These are phyloP conservation scores for Globisporangium heterothallicum DNA, from an alignment of 352 stramenopile species.

Conservation along the genomic window DNA sequence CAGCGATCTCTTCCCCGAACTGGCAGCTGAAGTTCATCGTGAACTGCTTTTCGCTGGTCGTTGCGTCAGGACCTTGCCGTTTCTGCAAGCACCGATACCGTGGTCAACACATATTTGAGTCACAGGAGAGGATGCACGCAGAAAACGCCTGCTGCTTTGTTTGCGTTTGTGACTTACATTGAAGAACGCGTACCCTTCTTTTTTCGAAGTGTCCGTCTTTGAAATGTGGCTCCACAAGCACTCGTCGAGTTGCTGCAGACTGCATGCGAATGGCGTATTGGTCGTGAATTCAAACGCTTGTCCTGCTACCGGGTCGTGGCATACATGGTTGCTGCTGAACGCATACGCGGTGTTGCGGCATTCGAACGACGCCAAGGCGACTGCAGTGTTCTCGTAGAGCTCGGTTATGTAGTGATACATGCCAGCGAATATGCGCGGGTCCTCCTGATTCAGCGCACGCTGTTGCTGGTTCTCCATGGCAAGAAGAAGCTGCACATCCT, in stretches of 20 bases:
- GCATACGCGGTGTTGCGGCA: not conserved
- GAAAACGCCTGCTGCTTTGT: too few species aligned
- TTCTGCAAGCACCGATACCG: not conserved
- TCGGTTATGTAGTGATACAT: too few species aligned
- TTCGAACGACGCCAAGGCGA: not conserved
- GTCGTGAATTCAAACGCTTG: not conserved
- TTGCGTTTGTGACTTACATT: not conserved
- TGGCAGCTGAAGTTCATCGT: not conserved
- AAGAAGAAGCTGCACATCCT: too few species aligned
- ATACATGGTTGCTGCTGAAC: not conserved
- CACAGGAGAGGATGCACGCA: not conserved
- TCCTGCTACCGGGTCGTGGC: not conserved
- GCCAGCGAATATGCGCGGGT: too few species aligned
- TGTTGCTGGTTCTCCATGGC: too few species aligned
- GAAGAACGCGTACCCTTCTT: not conserved
- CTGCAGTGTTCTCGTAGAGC: not conserved
- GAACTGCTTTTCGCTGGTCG: not conserved
- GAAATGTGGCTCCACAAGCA: constrained; percentile 1
- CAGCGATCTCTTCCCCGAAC: not conserved
- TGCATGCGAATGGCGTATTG: not conserved
- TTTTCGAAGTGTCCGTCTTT: not conserved
- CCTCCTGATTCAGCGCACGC: too few species aligned
- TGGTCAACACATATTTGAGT: not conserved
- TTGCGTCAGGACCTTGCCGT: not conserved
- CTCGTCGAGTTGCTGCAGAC: not conserved